Percentiles rank a stretch among this genome's conserved stretches.
Evolutionary conservation across 2,329 filamentous ascomycete species (phyloP).

Genomic region (Raffaelea albimanens): DNA sequence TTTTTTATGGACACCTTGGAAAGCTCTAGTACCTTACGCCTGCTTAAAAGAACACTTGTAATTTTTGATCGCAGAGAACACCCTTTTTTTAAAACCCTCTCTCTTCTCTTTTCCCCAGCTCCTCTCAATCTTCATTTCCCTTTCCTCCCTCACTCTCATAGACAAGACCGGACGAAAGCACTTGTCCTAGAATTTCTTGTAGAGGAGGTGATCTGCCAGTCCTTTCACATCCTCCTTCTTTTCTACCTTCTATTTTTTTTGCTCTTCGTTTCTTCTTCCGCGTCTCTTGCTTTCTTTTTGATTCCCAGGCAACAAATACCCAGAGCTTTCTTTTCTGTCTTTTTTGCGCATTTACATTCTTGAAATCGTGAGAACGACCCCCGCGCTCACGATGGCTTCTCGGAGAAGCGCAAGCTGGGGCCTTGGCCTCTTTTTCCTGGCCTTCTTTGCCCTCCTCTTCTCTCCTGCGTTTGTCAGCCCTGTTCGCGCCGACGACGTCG

Average conservation of each 20-base stretch:
- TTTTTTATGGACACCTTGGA: slow-evolving; percentile 9
- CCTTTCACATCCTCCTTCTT: not conserved
- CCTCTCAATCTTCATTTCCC: not conserved
- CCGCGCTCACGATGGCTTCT: slow-evolving; percentile 11
- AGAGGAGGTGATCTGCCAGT: not conserved
- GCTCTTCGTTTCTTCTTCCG: slow-evolving; percentile 1
- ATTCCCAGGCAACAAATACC: not conserved
- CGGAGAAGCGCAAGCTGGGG: slow-evolving; percentile 11
- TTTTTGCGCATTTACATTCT: not conserved
- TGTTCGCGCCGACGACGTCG: slow-evolving; percentile 62
- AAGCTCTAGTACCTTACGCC: slow-evolving; percentile 6
- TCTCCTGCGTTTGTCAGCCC: slow-evolving; percentile 76
- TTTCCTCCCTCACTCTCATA: not conserved
- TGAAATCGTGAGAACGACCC: not conserved
- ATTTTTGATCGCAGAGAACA: slow-evolving; percentile 1
- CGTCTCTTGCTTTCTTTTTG: not conserved
- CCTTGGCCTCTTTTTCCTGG: slow-evolving; percentile 77
- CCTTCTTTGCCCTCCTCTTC: slow-evolving; percentile 87
- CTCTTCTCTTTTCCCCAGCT: not conserved
- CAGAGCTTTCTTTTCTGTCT: not conserved
- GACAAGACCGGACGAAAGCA: slow-evolving; percentile 11
- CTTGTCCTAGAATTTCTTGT: slow-evolving; percentile 12
- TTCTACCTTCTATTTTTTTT: slow-evolving; percentile 12
- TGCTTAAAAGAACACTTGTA: slow-evolving; percentile 5
- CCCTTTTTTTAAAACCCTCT: not conserved